Percentiles rank a stretch among this genome's conserved stretches.
Conservation (phyloP, 2,329 filamentous ascomycete genomes). For the Tolypocladium cylindrosporum region DNA sequence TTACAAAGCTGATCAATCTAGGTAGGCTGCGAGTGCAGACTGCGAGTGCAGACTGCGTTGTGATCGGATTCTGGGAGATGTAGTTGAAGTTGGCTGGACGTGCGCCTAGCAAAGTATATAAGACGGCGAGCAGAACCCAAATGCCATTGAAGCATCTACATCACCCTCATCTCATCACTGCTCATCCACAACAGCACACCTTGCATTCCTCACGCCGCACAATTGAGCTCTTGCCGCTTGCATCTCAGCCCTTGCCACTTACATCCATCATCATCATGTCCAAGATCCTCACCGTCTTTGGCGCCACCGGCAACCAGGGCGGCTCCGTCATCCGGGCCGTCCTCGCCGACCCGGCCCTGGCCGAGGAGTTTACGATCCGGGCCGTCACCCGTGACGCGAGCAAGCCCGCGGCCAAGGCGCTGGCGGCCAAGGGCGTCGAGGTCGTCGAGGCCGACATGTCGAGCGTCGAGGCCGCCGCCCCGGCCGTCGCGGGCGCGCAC, state of each 20-base stretch:
- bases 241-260: too few relatives aligned
- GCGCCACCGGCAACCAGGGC: slow-evolving; percentile 39
- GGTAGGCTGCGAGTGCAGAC: background rate
- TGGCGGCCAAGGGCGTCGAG: slow-evolving; percentile 31
- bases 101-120: background rate
- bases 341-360: slow-evolving; percentile 34
- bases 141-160: too few relatives aligned
- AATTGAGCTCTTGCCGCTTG: background rate
- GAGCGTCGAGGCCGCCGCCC: slow-evolving; percentile 20
- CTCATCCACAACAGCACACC: background rate
- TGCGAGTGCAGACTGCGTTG: background rate
- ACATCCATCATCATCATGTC: slow-evolving; percentile 15
- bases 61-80: background rate
- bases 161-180: background rate
- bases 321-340: slow-evolving; percentile 34
- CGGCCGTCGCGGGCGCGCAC: slow-evolving; percentile 30
- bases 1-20: background rate
- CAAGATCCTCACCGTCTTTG: slow-evolving; percentile 33
- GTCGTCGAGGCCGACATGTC: slow-evolving; percentile 32
- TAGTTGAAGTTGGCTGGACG: background rate
- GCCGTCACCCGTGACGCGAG: slow-evolving; percentile 35
- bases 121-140: background rate
- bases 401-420: slow-evolving; percentile 26
- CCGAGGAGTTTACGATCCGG: slow-evolving; percentile 32
- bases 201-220: background rate